These are phyloP conservation scores for Aureobasidium lini DNA, from an alignment of 2,329 filamentous ascomycete genomes.

Conservation along the genomic window DNA sequence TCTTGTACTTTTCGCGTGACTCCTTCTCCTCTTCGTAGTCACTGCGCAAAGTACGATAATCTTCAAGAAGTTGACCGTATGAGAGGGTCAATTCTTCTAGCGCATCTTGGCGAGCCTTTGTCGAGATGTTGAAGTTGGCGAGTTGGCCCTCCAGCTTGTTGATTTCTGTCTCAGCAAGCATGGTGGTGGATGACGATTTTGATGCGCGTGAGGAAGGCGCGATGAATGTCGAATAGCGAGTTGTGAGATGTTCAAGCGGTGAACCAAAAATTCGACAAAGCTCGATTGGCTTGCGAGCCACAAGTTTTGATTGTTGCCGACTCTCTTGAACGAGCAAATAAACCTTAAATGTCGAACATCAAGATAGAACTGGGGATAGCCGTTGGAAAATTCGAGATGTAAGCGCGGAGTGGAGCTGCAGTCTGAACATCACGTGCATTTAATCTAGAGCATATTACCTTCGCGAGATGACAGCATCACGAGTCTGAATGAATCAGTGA, in stretches of 20 bases:
- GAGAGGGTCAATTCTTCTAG: conserved; percentile 30
- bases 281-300: not conserved
- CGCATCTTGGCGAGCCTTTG: conserved; percentile 19
- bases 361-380: not conserved
- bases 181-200: not conserved
- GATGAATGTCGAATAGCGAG: not conserved
- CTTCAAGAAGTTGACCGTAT: conserved; percentile 42
- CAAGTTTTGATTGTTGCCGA: too few species aligned
- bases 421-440: not conserved
- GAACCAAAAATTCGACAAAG: not conserved
- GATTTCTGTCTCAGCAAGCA: conserved; percentile 17
- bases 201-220: not conserved
- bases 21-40: conserved; percentile 52
- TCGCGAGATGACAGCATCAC: not conserved
- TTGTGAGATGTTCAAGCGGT: not conserved
- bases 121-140: conserved; percentile 18
- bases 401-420: not conserved
- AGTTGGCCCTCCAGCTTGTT: conserved; percentile 18
- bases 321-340: too few species aligned
- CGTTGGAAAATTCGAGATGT: not conserved
- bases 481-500: too few species aligned
- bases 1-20: conserved; percentile 48
- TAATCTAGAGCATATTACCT: not conserved
- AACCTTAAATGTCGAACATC: too few species aligned
- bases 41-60: conserved; percentile 49